Percentiles rank a stretch among this genome's conserved stretches.
Evolutionary conservation across 228 moss, liverwort and hornwort species (phyloP).

Genomic region (Sphagnum magellanicum): DNA sequence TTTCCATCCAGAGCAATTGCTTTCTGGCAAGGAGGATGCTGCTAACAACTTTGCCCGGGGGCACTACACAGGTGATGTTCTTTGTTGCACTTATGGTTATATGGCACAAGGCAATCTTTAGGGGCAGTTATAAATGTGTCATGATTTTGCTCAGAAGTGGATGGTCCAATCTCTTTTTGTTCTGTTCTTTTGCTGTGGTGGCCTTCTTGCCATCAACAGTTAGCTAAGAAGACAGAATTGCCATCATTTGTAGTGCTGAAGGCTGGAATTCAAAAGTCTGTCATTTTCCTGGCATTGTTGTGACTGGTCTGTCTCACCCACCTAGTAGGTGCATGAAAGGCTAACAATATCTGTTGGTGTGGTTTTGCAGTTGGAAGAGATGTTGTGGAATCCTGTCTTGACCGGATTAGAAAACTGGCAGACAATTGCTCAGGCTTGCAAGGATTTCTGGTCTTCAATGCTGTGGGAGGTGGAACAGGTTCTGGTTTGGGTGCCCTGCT

Average conservation of each 20-base stretch:
- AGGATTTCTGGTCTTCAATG: slow-evolving; percentile 4
- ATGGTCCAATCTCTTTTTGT: too few species aligned
- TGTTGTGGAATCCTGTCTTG: background rate
- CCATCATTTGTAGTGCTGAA: background rate
- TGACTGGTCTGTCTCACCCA: too few species aligned
- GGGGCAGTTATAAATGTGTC: too few species aligned
- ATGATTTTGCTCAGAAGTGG: too few species aligned
- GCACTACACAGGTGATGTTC: background rate
- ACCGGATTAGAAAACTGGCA: background rate
- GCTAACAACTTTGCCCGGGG: slow-evolving; percentile 5
- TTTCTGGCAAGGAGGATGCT: slow-evolving; percentile 5
- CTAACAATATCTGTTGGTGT: background rate
- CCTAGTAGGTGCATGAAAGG: background rate
- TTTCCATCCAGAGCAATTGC: slow-evolving; percentile 4
- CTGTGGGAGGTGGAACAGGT: slow-evolving; percentile 4
- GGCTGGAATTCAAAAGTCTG: background rate
- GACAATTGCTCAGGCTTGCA: slow-evolving; percentile 2
- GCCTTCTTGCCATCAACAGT: background rate
- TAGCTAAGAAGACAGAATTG: background rate
- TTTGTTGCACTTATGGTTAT: background rate
- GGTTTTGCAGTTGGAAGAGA: slow-evolving; percentile 3
- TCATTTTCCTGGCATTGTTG: too few species aligned
- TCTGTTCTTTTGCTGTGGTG: background rate
- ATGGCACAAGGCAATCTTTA: too few species aligned
- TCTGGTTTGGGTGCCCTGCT: slow-evolving; percentile 2